Evolutionary conservation across 768 basidiomycete species (phyloP), one percentile per base, ranked within the genome.

Genomic region (Trametes punicea): DNA sequence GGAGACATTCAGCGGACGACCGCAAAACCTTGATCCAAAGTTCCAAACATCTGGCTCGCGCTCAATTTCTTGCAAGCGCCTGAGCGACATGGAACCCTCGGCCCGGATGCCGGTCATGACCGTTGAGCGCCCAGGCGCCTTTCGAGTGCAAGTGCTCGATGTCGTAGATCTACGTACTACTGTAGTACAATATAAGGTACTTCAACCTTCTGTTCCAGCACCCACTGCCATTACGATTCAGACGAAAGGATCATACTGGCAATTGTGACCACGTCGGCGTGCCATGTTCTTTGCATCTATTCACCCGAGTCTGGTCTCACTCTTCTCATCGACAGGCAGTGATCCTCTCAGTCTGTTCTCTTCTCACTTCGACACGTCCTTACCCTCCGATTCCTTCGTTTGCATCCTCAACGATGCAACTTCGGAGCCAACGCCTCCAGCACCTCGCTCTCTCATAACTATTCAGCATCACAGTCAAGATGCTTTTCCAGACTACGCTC

Each of bases 261-360:
- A n/a, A n/a, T n/a, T n/a, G n/a, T n/a, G n/a, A n/a, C n/a, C n/a
- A n/a, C n/a, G n/a, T n/a, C n/a, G n/a, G n/a, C n/a, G n/a, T 21
- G 23, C 27, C 44, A 63, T 63, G 62, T 63, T 63, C 36, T 54
- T 55, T n/a, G 51, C 57, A 1, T 29, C 57, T 13, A 48, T 64
- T 9, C 88, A 90, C 60, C 81, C 88, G 2, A 70, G 78, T 33
- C 66, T 80, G 20, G 70, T 91, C n/a, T 90, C 87, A 15, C 63
- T 91, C 18, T 88, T 91, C 68, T 90, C 89, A 20, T 88, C 89
- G 0, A 86, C 87, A 5, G 77, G 80, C 21, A 81, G 79, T 47
- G 76, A 84, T 40, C 83, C 86, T 41, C 73, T 90, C 33, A 67
- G 73, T 15, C 67, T 90, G 5, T 90, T 87, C 70, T 71, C 71